Conservation (phyloP, 768 basidiomycete species). For the Psilocybe tampanensis region DNA sequence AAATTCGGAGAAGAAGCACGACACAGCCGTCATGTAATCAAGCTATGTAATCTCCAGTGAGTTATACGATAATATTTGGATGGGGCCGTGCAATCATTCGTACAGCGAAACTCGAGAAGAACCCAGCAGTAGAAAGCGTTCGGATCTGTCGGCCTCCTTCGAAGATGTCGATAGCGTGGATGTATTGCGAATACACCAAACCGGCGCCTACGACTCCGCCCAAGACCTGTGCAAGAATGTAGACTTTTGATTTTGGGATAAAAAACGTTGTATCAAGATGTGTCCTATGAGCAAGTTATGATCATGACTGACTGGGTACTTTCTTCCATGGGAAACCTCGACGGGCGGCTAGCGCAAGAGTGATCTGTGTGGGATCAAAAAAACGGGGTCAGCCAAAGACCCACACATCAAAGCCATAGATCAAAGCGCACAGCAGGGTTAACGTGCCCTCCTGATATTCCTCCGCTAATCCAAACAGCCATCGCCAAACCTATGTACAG, state of each 20-base stretch:
- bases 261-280: neutral
- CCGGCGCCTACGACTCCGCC: conserved; percentile 64
- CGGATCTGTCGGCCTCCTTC: conserved; percentile 58
- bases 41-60: conserved; percentile 12
- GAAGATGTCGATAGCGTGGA: conserved; percentile 65
- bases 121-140: conserved; percentile 54
- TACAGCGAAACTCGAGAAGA: conserved; percentile 68
- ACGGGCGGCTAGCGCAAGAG: conserved; percentile 68
- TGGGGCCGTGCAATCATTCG: conserved; percentile 18
- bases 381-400: neutral
- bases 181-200: conserved; percentile 64
- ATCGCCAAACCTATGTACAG: conserved; percentile 42
- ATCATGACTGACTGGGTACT: conserved; percentile 52
- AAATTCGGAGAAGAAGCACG: conserved; percentile 53
- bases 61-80: neutral
- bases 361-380: conserved; percentile 63
- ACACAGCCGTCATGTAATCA: conserved; percentile 38
- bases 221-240: conserved; percentile 53
- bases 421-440: conserved; percentile 62
- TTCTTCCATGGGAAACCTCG: conserved; percentile 81
- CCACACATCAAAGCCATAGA: neutral
- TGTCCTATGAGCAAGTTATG: neutral
- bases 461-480: conserved; percentile 67
- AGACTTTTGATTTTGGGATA: conserved; percentile 16
- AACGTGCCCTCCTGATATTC: conserved; percentile 75